A percentile compares a stretch with the other conserved stretches of the same genome.
These are phyloP conservation scores for Didymella arachidicola DNA, from an alignment of 2,329 filamentous ascomycete species.

Conservation along the genomic window DNA sequence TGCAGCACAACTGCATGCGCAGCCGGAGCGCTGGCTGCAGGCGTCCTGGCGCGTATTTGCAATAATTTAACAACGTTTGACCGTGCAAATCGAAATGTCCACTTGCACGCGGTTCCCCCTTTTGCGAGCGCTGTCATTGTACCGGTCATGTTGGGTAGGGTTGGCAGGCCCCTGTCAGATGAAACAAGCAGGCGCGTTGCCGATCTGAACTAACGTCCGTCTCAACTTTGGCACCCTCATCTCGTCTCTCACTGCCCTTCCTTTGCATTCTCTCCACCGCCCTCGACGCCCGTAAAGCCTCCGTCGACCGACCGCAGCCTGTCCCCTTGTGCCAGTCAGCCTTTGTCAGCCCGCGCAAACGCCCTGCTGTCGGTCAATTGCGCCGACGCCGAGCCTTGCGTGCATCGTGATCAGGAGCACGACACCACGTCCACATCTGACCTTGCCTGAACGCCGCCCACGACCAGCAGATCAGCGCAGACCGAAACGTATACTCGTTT, in stretches of 20 bases:
- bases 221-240: slow-evolving; percentile 18
- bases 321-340: background rate
- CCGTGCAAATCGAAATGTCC: slow-evolving; percentile 15
- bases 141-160: slow-evolving; percentile 1
- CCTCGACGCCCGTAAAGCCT: slow-evolving; percentile 10
- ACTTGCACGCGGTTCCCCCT: slow-evolving; percentile 8
- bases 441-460: background rate
- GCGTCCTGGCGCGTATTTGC: slow-evolving; percentile 16
- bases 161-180: slow-evolving; percentile 16
- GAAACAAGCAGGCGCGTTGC: slow-evolving; percentile 30
- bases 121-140: slow-evolving; percentile 17
- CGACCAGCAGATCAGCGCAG: slow-evolving; percentile 2
- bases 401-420: slow-evolving; percentile 14
- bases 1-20: slow-evolving; percentile 13
- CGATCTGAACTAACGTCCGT: slow-evolving; percentile 15
- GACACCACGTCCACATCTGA: slow-evolving; percentile 6
- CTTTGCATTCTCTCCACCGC: slow-evolving; percentile 1
- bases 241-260: slow-evolving; percentile 16
- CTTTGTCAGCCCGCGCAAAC: slow-evolving; percentile 7
- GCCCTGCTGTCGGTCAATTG: slow-evolving; percentile 10
- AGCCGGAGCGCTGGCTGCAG: slow-evolving; percentile 9
- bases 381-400: slow-evolving; percentile 14
- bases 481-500: background rate
- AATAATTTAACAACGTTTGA: slow-evolving; percentile 12
- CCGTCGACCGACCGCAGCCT: slow-evolving; percentile 10